Conservation (phyloP, 2,329 filamentous ascomycete genomes). For the Beauveria pseudobassiana region DNA sequence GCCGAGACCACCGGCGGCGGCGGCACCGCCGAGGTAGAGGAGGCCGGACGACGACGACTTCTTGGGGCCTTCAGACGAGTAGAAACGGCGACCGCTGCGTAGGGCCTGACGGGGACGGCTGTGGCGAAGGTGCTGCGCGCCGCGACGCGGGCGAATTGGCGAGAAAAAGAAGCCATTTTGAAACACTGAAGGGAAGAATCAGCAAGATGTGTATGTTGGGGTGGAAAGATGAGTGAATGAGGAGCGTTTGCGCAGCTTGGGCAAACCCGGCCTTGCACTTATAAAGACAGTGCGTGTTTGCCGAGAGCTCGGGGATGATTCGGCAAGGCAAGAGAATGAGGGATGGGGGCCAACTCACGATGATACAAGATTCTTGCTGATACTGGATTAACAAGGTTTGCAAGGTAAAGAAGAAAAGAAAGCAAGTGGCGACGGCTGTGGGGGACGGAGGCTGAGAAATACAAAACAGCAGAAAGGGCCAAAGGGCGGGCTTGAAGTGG, state of each 20-base stretch:
- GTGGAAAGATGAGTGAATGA: neutral
- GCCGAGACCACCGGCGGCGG: constrained; percentile 53
- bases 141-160: constrained; percentile 49
- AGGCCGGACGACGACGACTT: constrained; percentile 39
- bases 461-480: constrained; percentile 17
- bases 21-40: constrained; percentile 52
- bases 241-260: neutral
- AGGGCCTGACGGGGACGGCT: constrained; percentile 58
- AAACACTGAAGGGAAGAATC: neutral
- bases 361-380: constrained; percentile 6
- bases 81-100: constrained; percentile 70
- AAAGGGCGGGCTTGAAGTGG: neutral
- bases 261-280: neutral
- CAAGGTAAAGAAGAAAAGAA: constrained; percentile 7
- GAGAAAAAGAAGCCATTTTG: constrained; percentile 36
- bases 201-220: neutral
- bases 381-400: neutral
- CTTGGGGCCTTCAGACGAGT: constrained; percentile 62
- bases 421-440: constrained; percentile 1
- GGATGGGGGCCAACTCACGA: neutral
- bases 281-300: neutral
- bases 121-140: constrained; percentile 50
- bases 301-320: neutral
- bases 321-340: neutral
- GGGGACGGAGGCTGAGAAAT: constrained; percentile 23